Evolutionary conservation across 176 grass and related monocot genomes (phyloP).

Genomic region (Zizania latifolia): DNA sequence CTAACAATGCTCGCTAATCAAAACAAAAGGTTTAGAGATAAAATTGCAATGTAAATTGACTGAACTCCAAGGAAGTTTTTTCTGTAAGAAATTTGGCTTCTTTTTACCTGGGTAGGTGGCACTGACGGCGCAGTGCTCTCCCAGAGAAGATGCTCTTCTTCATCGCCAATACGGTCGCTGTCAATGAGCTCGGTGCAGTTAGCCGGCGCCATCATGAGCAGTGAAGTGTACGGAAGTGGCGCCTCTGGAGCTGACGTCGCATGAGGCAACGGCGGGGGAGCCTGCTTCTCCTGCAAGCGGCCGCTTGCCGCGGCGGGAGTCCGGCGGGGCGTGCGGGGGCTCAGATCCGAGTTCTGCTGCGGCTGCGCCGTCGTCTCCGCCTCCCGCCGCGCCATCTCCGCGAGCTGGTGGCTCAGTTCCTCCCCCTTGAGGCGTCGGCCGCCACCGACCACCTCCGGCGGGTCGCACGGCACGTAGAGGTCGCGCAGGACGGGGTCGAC

Average conservation of each 20-base stretch:
- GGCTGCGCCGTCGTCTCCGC: neutral
- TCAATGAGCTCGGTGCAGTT: constrained; percentile 36
- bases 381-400: constrained; percentile 52
- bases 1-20: neutral
- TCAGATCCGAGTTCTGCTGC: constrained; percentile 38
- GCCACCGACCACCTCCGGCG: constrained; percentile 21
- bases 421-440: constrained; percentile 24
- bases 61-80: neutral
- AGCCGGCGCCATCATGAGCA: constrained; percentile 46
- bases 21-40: too few species aligned
- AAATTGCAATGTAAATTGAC: neutral
- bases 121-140: constrained; percentile 39
- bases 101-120: constrained; percentile 50
- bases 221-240: constrained; percentile 50
- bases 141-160: constrained; percentile 55
- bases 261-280: neutral
- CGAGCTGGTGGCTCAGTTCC: constrained; percentile 53
- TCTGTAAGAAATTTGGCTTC: neutral
- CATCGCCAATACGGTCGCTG: constrained; percentile 16
- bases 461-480: constrained; percentile 66
- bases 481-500: constrained; percentile 43
- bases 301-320: constrained; percentile 20
- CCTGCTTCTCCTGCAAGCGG: constrained; percentile 26
- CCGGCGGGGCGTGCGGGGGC: constrained; percentile 45
- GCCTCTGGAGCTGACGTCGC: neutral